Percentiles rank a stretch among this genome's conserved stretches.
phyloP scores from a whole-genome alignment of 331 rosid species.

The Malus hybrid region DNA sequence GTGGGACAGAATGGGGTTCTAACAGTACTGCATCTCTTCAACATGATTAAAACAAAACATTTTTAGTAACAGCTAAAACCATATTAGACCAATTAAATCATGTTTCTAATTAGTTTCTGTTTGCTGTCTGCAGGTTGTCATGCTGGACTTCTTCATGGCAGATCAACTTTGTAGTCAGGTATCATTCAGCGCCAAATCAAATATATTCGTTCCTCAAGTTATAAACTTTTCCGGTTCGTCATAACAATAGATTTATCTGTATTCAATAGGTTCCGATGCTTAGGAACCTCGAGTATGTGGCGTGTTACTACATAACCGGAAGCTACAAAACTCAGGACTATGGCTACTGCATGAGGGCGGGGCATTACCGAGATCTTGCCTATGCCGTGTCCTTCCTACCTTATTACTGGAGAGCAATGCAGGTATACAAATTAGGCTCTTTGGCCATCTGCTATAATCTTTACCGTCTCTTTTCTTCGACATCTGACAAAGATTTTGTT shows the following conservation, averaged over 20 bases:
- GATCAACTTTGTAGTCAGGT: constrained; percentile 99
- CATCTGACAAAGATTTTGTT: not conserved
- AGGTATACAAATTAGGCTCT: constrained; percentile 34
- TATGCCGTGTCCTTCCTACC: constrained; percentile 96
- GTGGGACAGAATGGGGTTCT: no score
- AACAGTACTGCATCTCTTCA: constrained; percentile 12
- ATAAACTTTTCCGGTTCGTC: not conserved
- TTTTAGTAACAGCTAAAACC: not conserved
- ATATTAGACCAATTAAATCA: not conserved
- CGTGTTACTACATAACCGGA: constrained; percentile 90
- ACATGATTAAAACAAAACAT: not conserved
- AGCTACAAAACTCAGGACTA: constrained; percentile 94
- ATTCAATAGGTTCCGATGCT: constrained; percentile 78
- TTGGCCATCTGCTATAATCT: not conserved
- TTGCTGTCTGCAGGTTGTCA: constrained; percentile 65
- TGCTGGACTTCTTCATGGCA: constrained; percentile 99
- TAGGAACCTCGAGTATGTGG: constrained; percentile 75
- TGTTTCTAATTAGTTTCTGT: not conserved
- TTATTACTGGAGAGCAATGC: constrained; percentile 99
- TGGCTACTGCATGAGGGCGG: constrained; percentile 72
- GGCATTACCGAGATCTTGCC: constrained; percentile 72
- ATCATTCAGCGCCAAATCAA: not conserved
- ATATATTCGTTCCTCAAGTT: not conserved
- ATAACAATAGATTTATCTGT: not conserved
- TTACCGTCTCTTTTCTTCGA: not conserved